Evolutionary conservation across 495 filamentous ascomycete species (phyloP).

Genomic region (Evernia prunastri): DNA sequence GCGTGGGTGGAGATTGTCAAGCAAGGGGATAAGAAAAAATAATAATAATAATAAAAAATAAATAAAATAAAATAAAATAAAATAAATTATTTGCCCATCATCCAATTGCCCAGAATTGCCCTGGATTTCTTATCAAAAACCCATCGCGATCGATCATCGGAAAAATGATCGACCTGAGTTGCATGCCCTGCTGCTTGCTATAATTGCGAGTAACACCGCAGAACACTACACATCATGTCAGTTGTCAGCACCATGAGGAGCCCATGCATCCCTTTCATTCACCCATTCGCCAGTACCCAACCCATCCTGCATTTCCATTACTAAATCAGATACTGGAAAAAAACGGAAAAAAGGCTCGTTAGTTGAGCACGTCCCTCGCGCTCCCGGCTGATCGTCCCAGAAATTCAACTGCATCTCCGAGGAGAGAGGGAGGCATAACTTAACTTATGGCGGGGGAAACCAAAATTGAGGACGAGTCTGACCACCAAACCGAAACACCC

Average conservation of each 20-base stretch:
- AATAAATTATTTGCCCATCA: too few relatives aligned
- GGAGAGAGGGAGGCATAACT: background rate
- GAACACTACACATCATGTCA: too few relatives aligned
- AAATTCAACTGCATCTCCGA: conserved; percentile 9
- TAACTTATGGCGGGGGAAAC: conserved; percentile 6
- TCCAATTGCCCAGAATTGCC: too few relatives aligned
- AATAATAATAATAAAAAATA: too few relatives aligned
- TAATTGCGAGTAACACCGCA: too few relatives aligned
- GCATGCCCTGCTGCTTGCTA: too few relatives aligned
- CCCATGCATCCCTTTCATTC: background rate
- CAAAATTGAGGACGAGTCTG: conserved; percentile 13
- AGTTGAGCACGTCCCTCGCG: background rate
- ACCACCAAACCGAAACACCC: background rate
- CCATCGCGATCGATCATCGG: too few relatives aligned
- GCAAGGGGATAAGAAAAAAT: too few relatives aligned
- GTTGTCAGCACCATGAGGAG: background rate
- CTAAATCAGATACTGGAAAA: background rate
- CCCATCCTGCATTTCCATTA: conserved; percentile 5
- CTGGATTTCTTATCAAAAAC: too few relatives aligned
- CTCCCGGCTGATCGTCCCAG: background rate
- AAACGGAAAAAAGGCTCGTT: background rate
- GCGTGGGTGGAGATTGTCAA: too few relatives aligned
- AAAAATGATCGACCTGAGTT: too few relatives aligned
- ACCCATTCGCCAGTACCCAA: conserved; percentile 10
- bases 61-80: too few relatives aligned